These are phyloP conservation scores for Camelina hispida DNA, from an alignment of 345 rosid species.

Conservation along the genomic window DNA sequence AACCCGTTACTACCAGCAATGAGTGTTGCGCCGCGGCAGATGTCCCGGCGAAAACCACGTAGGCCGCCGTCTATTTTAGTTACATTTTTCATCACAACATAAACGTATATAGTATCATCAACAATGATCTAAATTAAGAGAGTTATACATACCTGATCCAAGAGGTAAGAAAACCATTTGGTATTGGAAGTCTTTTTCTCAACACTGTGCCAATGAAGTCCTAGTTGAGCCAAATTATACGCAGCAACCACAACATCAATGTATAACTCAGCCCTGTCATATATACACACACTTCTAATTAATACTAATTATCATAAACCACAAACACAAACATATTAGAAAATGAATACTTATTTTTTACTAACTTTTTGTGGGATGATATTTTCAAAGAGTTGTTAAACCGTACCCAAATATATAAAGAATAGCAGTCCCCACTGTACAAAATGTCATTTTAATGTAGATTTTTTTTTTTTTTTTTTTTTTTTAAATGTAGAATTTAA, in stretches of 20 bases:
- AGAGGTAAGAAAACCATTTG: constrained; percentile 54
- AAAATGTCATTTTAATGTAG: neutral
- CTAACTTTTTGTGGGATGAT: neutral
- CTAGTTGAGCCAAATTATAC: constrained; percentile 64
- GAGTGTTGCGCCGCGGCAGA: constrained; percentile 54
- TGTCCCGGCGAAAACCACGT: constrained; percentile 53
- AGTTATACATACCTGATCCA: constrained; percentile 65
- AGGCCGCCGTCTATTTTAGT: constrained; percentile 51
- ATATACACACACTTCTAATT: neutral
- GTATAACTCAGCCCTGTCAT: constrained; percentile 50
- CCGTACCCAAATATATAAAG: neutral
- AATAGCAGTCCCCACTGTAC: constrained; percentile 1
- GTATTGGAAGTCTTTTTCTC: constrained; percentile 27
- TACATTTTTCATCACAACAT: neutral
- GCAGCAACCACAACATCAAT: constrained; percentile 56
- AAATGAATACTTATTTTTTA: neutral
- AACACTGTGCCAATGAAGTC: constrained; percentile 37
- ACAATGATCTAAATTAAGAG: neutral
- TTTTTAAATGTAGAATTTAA: constrained; percentile 9
- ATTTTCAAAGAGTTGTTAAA: neutral
- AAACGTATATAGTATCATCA: neutral
- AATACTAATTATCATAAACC: neutral
- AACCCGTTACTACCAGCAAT: constrained; percentile 54
- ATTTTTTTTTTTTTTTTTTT: no score
- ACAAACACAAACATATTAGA: neutral